Conservation (phyloP, 192 early-diverging fungal species). For the Fimicolochytrium jonesii region DNA sequence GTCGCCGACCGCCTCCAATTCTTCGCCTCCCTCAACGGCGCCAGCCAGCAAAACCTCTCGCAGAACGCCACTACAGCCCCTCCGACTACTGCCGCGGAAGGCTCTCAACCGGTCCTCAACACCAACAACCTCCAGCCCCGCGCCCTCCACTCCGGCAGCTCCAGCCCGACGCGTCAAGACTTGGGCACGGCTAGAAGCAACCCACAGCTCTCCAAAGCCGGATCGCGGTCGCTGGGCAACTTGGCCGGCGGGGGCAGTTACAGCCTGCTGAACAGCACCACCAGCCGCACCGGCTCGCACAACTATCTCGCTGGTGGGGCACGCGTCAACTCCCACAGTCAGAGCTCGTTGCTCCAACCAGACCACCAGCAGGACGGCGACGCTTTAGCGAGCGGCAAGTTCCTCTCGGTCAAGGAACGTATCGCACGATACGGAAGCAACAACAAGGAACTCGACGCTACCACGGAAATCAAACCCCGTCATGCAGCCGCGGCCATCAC, state of each 20-base stretch:
- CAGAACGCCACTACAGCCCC: background rate
- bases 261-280: background rate
- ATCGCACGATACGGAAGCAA: constrained; percentile 6
- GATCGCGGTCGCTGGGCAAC: background rate
- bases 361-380: background rate
- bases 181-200: no score
- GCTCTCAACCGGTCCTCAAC: background rate
- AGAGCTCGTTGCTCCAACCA: background rate
- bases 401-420: constrained; percentile 2
- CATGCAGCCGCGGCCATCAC: background rate
- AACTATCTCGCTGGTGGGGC: background rate
- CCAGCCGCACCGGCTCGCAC: background rate
- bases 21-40: constrained; percentile 10
- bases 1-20: constrained; percentile 17
- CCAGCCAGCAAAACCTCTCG: background rate
- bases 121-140: background rate
- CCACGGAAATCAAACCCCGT: background rate
- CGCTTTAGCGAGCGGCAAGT: background rate
- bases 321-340: background rate
- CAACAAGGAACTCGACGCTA: background rate
- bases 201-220: background rate
- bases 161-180: no score
- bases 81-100: background rate
- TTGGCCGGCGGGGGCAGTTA: background rate
- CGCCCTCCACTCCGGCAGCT: no score